phyloP scores from a whole-genome alignment of 148 eudicot species.

The Polygonum aviculare region DNA sequence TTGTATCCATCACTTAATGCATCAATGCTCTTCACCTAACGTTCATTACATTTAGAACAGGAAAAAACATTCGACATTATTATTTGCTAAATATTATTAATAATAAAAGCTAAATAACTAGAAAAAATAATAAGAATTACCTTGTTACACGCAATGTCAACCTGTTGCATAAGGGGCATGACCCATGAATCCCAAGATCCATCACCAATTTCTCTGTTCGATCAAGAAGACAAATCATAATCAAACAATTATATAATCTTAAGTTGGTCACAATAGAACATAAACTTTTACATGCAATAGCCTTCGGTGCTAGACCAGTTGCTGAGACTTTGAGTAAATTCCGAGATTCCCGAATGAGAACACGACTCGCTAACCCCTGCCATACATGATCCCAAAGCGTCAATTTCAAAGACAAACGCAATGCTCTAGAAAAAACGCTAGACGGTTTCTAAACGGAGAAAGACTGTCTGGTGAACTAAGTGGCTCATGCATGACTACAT shows the following conservation, averaged over 20 bases:
- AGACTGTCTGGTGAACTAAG: no score
- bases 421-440: no score
- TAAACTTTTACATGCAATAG: constrained; percentile 9
- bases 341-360: background rate
- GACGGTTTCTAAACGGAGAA: no score
- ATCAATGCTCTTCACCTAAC: background rate
- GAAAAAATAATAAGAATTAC: background rate
- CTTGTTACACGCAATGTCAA: constrained; percentile 15
- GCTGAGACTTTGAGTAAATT: background rate
- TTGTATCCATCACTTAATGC: constrained; percentile 47
- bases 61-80: background rate
- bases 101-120: background rate
- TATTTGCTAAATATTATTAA: background rate
- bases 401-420: no score
- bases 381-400: background rate
- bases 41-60: background rate
- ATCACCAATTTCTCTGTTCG: constrained; percentile 12
- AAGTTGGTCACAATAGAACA: background rate
- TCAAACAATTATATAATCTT: background rate
- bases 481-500: no score
- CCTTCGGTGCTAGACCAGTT: constrained; percentile 9
- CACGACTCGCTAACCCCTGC: constrained; percentile 3
- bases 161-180: constrained; percentile 11
- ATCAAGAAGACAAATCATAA: background rate
- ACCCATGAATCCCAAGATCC: constrained; percentile 7